A percentile compares a stretch with the other conserved stretches of the same genome.
These are phyloP conservation scores for Evernia prunastri DNA, from an alignment of 495 filamentous ascomycete species.

Conservation along the genomic window DNA sequence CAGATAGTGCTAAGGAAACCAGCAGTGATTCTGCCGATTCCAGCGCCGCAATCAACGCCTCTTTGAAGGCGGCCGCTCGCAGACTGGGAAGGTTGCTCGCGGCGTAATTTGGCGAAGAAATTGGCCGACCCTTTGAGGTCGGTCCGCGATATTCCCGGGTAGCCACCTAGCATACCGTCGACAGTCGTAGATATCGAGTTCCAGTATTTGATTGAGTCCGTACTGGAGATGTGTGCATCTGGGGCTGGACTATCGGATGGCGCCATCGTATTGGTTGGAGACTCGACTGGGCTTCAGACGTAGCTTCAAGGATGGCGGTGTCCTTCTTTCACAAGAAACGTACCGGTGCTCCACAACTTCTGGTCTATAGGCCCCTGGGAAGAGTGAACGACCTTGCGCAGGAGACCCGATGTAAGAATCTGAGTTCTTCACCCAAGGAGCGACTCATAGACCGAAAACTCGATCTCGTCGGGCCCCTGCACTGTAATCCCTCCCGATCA, in stretches of 20 bases:
- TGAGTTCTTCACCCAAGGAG: not conserved
- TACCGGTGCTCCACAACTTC: not conserved
- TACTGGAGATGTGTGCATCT: conserved; percentile 11
- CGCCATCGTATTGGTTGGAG: not conserved
- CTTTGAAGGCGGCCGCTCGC: conserved; percentile 18
- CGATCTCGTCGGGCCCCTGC: not conserved
- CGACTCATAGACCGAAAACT: not conserved
- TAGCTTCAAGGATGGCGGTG: not conserved
- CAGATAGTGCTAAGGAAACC: conserved; percentile 49
- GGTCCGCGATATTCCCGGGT: conserved; percentile 61
- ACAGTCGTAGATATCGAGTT: conserved; percentile 59
- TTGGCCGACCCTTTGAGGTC: conserved; percentile 71
- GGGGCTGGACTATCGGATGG: not conserved
- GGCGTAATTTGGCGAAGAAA: conserved; percentile 71
- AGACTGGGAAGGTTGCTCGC: conserved; percentile 23
- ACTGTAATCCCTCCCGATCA: not conserved
- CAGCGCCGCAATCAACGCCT: conserved; percentile 56
- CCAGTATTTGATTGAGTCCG: conserved; percentile 61
- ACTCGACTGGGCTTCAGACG: not conserved
- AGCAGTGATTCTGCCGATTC: conserved; percentile 56
- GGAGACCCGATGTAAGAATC: not conserved
- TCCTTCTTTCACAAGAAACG: not conserved
- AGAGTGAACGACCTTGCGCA: not conserved
- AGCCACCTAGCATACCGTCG: conserved; percentile 81
- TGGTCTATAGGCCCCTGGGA: not conserved